Evolutionary conservation across 306 rosid genomes (phyloP).

Genomic region (Cucumis hystrix): DNA sequence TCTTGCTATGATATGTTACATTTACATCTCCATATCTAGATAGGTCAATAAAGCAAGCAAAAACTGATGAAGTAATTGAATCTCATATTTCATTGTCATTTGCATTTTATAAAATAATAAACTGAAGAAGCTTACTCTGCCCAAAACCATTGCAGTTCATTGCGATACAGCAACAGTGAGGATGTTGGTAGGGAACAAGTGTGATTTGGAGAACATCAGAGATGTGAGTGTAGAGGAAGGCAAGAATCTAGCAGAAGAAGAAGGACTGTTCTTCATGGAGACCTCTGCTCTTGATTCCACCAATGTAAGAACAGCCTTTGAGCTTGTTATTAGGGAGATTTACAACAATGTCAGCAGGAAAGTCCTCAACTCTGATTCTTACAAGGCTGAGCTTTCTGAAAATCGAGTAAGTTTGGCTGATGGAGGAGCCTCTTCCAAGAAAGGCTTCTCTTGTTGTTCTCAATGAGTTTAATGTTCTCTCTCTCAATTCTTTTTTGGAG

Average conservation of each 20-base stretch:
- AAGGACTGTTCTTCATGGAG: conserved; percentile 87
- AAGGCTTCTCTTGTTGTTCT: conserved; percentile 51
- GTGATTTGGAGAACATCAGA: conserved; percentile 82
- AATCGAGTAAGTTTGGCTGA: conserved; percentile 61
- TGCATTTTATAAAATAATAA: not conserved
- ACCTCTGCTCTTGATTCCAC: conserved; percentile 88
- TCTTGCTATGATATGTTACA: not conserved
- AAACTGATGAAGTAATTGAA: no score
- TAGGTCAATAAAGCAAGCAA: not conserved
- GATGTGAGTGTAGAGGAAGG: conserved; percentile 72
- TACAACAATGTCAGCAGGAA: conserved; percentile 73
- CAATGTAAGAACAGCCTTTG: conserved; percentile 71
- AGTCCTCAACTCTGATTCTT: conserved; percentile 63
- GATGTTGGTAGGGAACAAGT: conserved; percentile 89
- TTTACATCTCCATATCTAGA: not conserved
- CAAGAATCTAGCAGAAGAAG: conserved; percentile 65
- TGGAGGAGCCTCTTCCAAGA: conserved; percentile 45
- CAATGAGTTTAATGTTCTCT: conserved; percentile 19
- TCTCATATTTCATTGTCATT: not conserved
- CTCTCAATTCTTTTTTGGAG: not conserved
- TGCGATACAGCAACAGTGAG: conserved; percentile 60
- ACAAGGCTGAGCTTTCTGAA: conserved; percentile 69
- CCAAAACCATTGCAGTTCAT: conserved; percentile 41
- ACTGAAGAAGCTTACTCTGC: not conserved
- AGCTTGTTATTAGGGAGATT: conserved; percentile 65